Evolutionary conservation across 805 yeast species (phyloP), one percentile per base, ranked within the genome.

Genomic region (Yarrowia yakushimensis): DNA sequence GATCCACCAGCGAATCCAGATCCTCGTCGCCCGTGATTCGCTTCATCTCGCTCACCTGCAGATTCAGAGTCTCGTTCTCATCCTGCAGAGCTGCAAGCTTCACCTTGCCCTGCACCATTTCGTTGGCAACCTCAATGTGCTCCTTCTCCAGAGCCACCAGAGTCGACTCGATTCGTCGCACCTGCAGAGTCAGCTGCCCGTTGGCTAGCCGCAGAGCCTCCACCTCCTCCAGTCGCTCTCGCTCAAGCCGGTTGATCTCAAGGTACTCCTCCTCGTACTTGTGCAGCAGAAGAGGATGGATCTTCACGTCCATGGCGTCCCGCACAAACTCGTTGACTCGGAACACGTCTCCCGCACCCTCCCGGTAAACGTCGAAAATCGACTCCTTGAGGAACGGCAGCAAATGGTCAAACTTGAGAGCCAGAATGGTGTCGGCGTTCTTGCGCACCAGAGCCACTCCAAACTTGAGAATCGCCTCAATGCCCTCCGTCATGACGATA

Each of bases 401-500:
- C 60, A 93, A 78, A 12, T 83, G 81, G 73, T 94, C 98, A 75
- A 93, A 91, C 54, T 81, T 81, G 62, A 91, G 78, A 1, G 77
- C 70, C 37, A 90, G 67, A 20, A 94, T 75, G 45, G 77, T 79
- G 1, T 76, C 76, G 61, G 87, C 83, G 70, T 90, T 90, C 68
- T 84, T 82, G 30, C 82, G 72, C 85, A 94, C 84, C 66, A 94
- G 78, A 48, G 90, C 90, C 11, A 91, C 79, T 0, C 96, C 92
- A 74, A 94, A 87, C 70, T 90, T 86, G 68, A 94, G 77, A 48
- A 93, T 78, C 2, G 96, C 85, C 75, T 92, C 98, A 45, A 87
- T 77, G 39, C 99, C 99, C 76, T 94, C 97, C 8, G 96, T 86
- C 60, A 94, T 84, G 8, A 94, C 85, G 65, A 90, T 82, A 75